phyloP scores from a whole-genome alignment of 208 protist species.

The Trypanosoma melophagium region DNA sequence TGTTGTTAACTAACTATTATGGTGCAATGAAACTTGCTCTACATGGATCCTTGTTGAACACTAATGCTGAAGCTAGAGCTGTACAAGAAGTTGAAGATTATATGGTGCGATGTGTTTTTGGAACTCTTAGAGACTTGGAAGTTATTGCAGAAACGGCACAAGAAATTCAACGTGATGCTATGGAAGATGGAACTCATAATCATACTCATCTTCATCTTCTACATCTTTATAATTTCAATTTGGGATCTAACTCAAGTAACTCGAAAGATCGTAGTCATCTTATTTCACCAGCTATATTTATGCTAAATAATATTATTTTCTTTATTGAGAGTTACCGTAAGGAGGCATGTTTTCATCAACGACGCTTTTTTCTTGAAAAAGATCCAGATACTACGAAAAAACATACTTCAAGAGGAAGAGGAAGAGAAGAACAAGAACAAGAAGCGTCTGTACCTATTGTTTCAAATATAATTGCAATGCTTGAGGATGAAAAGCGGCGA shows the following conservation, averaged over 20 bases:
- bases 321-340: slow-evolving; percentile 69
- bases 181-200: slow-evolving; percentile 16
- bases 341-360: slow-evolving; percentile 62
- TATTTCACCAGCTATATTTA: slow-evolving; percentile 60
- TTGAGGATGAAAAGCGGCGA: slow-evolving; percentile 54
- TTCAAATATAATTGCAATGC: slow-evolving; percentile 41
- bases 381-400: background rate
- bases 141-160: slow-evolving; percentile 54
- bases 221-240: slow-evolving; percentile 22
- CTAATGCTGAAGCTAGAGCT: slow-evolving; percentile 48
- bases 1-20: slow-evolving; percentile 75
- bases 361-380: slow-evolving; percentile 22
- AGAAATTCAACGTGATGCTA: slow-evolving; percentile 46
- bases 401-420: background rate
- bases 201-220: slow-evolving; percentile 10
- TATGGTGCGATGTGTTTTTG: slow-evolving; percentile 61
- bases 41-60: slow-evolving; percentile 46
- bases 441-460: slow-evolving; percentile 35
- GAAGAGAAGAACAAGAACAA: slow-evolving; percentile 3
- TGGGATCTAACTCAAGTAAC: background rate
- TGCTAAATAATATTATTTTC: slow-evolving; percentile 82
- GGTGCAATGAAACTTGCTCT: slow-evolving; percentile 72
- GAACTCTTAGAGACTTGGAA: slow-evolving; percentile 63
- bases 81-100: slow-evolving; percentile 60
- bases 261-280: slow-evolving; percentile 6